These are phyloP conservation scores for Dictyostelium intermedium DNA, from an alignment of 78 protist species.

Conservation along the genomic window DNA sequence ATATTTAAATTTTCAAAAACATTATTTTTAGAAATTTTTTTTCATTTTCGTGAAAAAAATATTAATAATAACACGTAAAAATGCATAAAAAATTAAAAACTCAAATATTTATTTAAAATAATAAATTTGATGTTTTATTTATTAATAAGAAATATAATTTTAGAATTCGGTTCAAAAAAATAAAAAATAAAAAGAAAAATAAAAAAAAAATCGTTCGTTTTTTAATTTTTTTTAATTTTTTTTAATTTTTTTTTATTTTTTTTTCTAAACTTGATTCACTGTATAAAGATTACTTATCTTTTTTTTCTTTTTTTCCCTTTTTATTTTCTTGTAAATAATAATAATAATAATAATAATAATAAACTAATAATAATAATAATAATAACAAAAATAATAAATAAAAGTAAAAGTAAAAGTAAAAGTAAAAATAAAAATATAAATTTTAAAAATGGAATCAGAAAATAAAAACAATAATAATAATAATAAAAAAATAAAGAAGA, in stretches of 20 bases:
- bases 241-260: no score
- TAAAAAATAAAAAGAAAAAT: no score
- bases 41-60: no score
- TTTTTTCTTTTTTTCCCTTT: not conserved
- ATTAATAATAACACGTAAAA: no score
- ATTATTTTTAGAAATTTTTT: no score
- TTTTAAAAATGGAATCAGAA: not conserved
- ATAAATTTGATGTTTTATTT: no score
- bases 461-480: not conserved
- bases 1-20: no score
- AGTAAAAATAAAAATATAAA: not conserved
- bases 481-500: constrained; percentile 25
- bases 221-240: no score
- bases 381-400: not conserved
- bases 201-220: not conserved
- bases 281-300: not conserved
- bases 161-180: not conserved
- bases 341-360: not conserved
- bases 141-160: no score
- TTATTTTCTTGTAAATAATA: not conserved
- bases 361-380: not conserved
- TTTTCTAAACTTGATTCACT: not conserved
- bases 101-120: no score
- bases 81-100: no score
- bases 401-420: not conserved